These are phyloP conservation scores for Yamadazyma buinensis DNA, from an alignment of 1,139 yeast species.

Conservation along the genomic window DNA sequence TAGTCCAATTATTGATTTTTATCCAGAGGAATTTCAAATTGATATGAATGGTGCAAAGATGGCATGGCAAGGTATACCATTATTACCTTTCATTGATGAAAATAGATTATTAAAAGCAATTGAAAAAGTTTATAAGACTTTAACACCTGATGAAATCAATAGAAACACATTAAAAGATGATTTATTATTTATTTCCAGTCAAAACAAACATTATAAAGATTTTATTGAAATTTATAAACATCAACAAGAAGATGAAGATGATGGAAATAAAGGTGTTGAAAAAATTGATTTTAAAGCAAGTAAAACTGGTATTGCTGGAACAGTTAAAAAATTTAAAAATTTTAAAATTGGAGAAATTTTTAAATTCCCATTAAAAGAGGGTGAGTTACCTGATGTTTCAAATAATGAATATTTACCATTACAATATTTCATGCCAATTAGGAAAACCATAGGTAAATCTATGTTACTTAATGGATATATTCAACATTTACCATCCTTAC, in stretches of 20 bases:
- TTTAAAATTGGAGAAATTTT: conserved; percentile 48
- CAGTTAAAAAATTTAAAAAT: conserved; percentile 38
- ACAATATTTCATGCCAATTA: conserved; percentile 54
- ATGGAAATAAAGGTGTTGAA: conserved; percentile 27
- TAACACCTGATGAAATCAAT: conserved; percentile 64
- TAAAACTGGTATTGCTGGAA: conserved; percentile 66
- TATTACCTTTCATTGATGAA: conserved; percentile 89
- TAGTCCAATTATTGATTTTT: conserved; percentile 86
- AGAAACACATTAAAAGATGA: conserved; percentile 70
- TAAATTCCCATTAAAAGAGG: conserved; percentile 59
- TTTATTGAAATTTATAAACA: conserved; percentile 35
- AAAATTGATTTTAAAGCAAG: conserved; percentile 40
- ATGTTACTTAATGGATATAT: conserved; percentile 81
- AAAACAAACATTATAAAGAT: conserved; percentile 44
- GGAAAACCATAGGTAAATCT: conserved; percentile 56
- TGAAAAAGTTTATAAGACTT: conserved; percentile 54
- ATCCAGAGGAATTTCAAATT: conserved; percentile 83
- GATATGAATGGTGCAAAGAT: conserved; percentile 95
- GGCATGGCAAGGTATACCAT: conserved; percentile 94
- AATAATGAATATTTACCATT: conserved; percentile 54
- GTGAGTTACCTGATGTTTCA: conserved; percentile 54
- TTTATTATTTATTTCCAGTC: conserved; percentile 55
- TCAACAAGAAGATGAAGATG: conserved; percentile 24
- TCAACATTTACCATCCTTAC: conserved; percentile 57
- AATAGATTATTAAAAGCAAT: conserved; percentile 65